phyloP scores from a whole-genome alignment of 2,329 filamentous ascomycete genomes.

The Plectosphaerella sp. region DNA sequence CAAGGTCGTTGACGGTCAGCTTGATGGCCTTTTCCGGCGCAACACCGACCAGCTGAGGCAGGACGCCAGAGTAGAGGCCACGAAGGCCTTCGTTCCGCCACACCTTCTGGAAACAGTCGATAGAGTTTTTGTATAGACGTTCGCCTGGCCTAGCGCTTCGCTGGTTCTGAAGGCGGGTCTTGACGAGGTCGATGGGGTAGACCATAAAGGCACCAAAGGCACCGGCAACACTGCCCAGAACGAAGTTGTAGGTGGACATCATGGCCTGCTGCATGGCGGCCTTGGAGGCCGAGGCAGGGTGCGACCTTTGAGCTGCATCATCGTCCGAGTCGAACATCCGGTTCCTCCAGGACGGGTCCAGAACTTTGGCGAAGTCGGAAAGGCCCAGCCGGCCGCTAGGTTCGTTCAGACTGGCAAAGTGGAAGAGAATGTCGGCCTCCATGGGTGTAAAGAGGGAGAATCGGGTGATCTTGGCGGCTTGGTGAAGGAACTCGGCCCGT shows the following conservation, averaged over 20 bases:
- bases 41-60: constrained; percentile 93
- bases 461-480: constrained; percentile 83
- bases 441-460: constrained; percentile 97
- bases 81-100: constrained; percentile 85
- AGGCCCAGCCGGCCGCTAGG: constrained; percentile 80
- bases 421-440: constrained; percentile 98
- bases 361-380: constrained; percentile 85
- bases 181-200: constrained; percentile 97
- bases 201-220: constrained; percentile 99
- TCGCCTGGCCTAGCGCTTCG: constrained; percentile 77
- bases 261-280: constrained; percentile 57
- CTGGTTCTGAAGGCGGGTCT: constrained; percentile 98
- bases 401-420: constrained; percentile 91
- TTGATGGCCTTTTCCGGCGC: constrained; percentile 99
- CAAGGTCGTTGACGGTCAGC: constrained; percentile 94
- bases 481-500: constrained; percentile 87
- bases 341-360: constrained; percentile 87
- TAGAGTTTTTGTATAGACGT: constrained; percentile 90
- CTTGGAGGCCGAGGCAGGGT: constrained; percentile 46
- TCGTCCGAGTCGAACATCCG: constrained; percentile 49
- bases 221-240: constrained; percentile 81
- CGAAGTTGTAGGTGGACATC: constrained; percentile 86
- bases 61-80: constrained; percentile 88
- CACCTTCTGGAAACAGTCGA: constrained; percentile 93
- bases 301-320: constrained; percentile 26